phyloP scores from a whole-genome alignment of 805 yeast species.

The Yarrowia hollandica region DNA sequence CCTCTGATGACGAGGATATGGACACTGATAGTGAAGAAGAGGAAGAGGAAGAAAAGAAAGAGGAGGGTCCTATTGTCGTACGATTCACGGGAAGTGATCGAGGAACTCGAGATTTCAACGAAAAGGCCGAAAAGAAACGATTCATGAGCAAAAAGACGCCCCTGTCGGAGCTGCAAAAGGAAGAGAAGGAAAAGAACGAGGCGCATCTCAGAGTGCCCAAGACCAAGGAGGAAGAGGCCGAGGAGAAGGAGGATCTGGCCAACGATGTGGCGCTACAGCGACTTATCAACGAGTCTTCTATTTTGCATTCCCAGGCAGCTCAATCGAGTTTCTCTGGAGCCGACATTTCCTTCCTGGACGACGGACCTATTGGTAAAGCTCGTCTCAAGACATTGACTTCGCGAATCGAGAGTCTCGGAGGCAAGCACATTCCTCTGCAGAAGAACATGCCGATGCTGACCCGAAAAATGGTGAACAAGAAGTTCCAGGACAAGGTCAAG shows the following conservation, averaged over 20 bases:
- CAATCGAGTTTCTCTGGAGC: slow-evolving; percentile 37
- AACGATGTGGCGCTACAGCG: slow-evolving; percentile 71
- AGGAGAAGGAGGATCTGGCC: slow-evolving; percentile 52
- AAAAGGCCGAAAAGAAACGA: slow-evolving; percentile 36
- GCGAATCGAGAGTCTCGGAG: slow-evolving; percentile 41
- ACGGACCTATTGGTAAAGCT: slow-evolving; percentile 44
- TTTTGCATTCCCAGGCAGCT: slow-evolving; percentile 41
- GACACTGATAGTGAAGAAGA: neutral
- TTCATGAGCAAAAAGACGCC: slow-evolving; percentile 36
- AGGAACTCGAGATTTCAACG: slow-evolving; percentile 28
- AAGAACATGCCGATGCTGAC: slow-evolving; percentile 88
- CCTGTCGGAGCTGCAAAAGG: slow-evolving; percentile 11
- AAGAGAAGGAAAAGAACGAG: neutral
- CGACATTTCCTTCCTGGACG: slow-evolving; percentile 40
- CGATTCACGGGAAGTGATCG: slow-evolving; percentile 41
- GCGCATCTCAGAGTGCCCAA: neutral
- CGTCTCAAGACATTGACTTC: slow-evolving; percentile 43
- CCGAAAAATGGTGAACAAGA: slow-evolving; percentile 77
- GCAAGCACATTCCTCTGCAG: slow-evolving; percentile 40
- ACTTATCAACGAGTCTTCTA: slow-evolving; percentile 67
- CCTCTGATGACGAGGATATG: slow-evolving; percentile 34
- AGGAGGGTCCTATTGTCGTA: slow-evolving; percentile 39
- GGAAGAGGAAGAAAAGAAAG: neutral
- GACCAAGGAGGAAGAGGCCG: slow-evolving; percentile 34
- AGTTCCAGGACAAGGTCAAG: slow-evolving; percentile 51